phyloP scores from a whole-genome alignment of 768 basidiomycete species.

The Russula lepida region DNA sequence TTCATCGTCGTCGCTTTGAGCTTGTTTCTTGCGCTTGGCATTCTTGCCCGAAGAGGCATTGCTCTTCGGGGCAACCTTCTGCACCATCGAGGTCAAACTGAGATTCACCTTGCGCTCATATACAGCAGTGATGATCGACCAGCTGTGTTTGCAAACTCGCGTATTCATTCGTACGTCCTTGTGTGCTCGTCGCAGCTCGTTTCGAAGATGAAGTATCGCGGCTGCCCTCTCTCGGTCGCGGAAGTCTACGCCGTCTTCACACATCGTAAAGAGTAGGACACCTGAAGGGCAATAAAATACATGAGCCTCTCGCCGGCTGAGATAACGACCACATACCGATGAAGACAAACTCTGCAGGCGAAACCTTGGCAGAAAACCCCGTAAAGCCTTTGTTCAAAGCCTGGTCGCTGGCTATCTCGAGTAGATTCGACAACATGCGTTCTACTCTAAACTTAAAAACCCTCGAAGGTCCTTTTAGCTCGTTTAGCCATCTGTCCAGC shows the following conservation, averaged over 20 bases:
- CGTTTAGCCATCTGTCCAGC: slow-evolving; percentile 41
- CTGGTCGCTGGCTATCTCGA: slow-evolving; percentile 39
- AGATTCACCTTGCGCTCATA: slow-evolving; percentile 25
- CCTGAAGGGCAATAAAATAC: slow-evolving; percentile 35
- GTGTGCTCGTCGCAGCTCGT: slow-evolving; percentile 44
- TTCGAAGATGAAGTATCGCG: slow-evolving; percentile 51
- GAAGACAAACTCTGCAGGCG: slow-evolving; percentile 74
- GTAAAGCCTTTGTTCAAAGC: slow-evolving; percentile 27
- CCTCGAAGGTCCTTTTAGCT: slow-evolving; percentile 32
- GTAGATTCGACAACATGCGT: slow-evolving; percentile 44
- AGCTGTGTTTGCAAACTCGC: slow-evolving; percentile 45
- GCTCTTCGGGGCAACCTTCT: background rate
- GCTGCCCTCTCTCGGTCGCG: slow-evolving; percentile 40
- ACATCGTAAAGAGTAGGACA: slow-evolving; percentile 53
- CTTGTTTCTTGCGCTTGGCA: slow-evolving; percentile 28
- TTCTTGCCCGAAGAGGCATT: slow-evolving; percentile 18
- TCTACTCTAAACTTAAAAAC: slow-evolving; percentile 48
- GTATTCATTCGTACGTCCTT: slow-evolving; percentile 60
- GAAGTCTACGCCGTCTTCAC: slow-evolving; percentile 26
- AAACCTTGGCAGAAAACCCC: slow-evolving; percentile 48
- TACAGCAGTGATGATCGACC: slow-evolving; percentile 42
- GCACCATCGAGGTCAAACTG: slow-evolving; percentile 7
- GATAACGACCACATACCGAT: slow-evolving; percentile 44
- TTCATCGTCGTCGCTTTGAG: slow-evolving; percentile 29
- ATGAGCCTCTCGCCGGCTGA: background rate